Conservation (phyloP, 331 rosid genomes). For the Acacia concinna region DNA sequence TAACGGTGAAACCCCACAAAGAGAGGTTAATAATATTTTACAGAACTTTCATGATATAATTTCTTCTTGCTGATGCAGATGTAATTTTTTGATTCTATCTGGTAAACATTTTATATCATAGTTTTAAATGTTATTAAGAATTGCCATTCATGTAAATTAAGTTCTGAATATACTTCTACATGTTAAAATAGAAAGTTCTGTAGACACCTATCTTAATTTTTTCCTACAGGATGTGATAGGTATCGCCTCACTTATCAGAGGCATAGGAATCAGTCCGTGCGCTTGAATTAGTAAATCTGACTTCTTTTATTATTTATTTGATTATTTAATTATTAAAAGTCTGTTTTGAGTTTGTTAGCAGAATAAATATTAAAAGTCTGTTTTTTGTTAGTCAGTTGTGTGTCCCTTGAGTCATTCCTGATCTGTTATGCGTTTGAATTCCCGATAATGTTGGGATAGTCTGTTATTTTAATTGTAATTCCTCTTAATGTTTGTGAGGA, state of each 20-base stretch:
- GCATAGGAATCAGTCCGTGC: too few species aligned
- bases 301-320: too few species aligned
- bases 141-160: neutral
- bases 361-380: too few species aligned
- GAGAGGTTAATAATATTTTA: conserved; percentile 62
- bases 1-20: conserved; percentile 67
- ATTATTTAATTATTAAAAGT: too few species aligned
- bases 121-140: neutral
- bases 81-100: conserved; percentile 16
- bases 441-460: too few species aligned
- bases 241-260: too few species aligned
- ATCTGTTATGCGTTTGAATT: too few species aligned
- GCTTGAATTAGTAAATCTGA: too few species aligned
- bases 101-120: neutral
- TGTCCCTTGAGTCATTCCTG: too few species aligned
- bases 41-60: conserved; percentile 16
- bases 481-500: neutral
- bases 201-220: conserved; percentile 5
- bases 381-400: too few species aligned
- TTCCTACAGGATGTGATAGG: neutral
- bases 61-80: neutral
- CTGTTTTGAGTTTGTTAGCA: too few species aligned
- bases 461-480: neutral
- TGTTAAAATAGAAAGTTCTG: neutral
- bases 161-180: neutral